A percentile compares a stretch with the other conserved stretches of the same genome.
phyloP scores from a whole-genome alignment of 495 filamentous ascomycete species.

The Aspergillus mulundensis region DNA sequence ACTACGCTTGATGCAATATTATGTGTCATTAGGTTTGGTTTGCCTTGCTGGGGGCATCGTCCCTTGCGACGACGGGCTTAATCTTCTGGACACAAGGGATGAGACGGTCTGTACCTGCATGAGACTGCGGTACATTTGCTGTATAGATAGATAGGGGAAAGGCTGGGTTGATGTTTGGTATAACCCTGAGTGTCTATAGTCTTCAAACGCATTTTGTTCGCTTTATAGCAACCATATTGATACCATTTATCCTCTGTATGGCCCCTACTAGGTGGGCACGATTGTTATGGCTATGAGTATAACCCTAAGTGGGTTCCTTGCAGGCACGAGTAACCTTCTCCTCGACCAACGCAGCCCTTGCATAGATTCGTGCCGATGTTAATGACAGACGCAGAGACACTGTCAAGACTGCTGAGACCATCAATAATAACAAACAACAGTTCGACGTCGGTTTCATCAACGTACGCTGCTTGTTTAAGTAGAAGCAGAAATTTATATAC shows the following conservation, averaged over 20 bases:
- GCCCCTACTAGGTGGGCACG: background rate
- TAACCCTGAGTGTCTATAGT: no score
- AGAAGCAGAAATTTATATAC: no score
- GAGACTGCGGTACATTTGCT: no score
- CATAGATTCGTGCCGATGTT: background rate
- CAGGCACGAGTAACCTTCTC: background rate
- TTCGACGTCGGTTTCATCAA: background rate
- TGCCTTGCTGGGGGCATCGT: background rate
- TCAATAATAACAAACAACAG: background rate
- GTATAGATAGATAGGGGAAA: no score
- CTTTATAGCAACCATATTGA: no score
- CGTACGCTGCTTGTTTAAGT: no score
- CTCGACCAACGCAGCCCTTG: background rate
- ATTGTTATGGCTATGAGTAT: background rate
- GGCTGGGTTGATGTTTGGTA: no score
- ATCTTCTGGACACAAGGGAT: slow-evolving; percentile 4
- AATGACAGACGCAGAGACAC: background rate
- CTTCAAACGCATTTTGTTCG: no score
- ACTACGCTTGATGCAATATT: background rate
- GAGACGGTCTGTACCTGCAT: slow-evolving; percentile 1
- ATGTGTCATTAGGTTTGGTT: background rate
- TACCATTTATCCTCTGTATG: background rate
- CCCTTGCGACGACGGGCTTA: background rate
- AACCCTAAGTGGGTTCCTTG: background rate
- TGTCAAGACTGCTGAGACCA: no score